Base-by-base conservation (phyloP, 768 basidiomycete genomes). In the Coprinopsis sp. region DNA sequence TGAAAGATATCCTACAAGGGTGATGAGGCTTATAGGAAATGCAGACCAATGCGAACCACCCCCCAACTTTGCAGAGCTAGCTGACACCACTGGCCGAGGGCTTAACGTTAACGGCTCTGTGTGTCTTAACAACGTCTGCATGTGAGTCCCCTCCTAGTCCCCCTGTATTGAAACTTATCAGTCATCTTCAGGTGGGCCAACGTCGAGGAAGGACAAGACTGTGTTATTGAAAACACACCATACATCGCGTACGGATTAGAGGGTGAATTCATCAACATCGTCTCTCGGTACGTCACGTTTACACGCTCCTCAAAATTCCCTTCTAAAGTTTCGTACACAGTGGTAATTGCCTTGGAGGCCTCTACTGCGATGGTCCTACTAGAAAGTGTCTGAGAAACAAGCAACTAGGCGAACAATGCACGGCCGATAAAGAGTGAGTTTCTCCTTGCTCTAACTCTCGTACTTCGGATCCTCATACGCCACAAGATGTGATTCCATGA, bases 71-170 rank as follows among this genome's bases (percentile, higher is more conserved):
- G 63, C 64, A 46, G 77, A 84, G 7, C 71, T 87, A 19, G 69
- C 73, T 11, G 89, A 93, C 55, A 73, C 64, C 13, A 77, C 73
- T 30, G 79, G 81, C 16, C 75, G 78, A 18, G 83, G 86, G 29
- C 76, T 80, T 31, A 86, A 93, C 62, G 69, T 81, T 51, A 90
- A 94, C 57, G 91, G 91, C 23, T 79, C 87, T 3, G 73, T 92
- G 16, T 94, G 92, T 61, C 73, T 95, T 41, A 87, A 90, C 58
- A 84, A 82, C 58, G 62, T 74, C 3, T 93, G 91, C 86, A 81
- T 84, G 90, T 91, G 60, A 29, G 83, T 71, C 19, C 51, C 52
- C 6, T 37, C 25, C 22, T 12, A 19, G 6, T 16, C 29, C 16
- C 34, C 36, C 24, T 46, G 27, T 51, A n/a, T 6, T 14, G 30